phyloP scores from a whole-genome alignment of 129 eudicot genomes.

The Flaveria robusta region DNA sequence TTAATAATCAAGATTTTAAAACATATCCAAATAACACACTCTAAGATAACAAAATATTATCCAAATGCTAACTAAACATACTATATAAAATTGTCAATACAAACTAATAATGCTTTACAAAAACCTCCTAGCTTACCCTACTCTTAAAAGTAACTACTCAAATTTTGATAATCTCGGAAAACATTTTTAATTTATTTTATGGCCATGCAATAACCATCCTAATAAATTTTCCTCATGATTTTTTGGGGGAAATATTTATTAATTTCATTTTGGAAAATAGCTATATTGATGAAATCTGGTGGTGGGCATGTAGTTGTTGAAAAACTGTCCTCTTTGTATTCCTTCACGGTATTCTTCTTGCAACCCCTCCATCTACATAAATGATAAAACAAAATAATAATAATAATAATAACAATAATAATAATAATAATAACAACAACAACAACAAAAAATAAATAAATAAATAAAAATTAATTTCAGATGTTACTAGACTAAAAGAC shows the following conservation, averaged over 20 bases:
- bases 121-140: background rate
- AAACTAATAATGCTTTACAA: background rate
- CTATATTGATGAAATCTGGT: constrained; percentile 44
- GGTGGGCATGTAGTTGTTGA: constrained; percentile 32
- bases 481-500: no score
- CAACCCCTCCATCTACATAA: constrained; percentile 54
- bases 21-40: no score
- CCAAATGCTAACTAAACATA: background rate
- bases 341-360: constrained; percentile 43
- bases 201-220: background rate
- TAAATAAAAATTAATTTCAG: no score
- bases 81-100: background rate
- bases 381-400: no score
- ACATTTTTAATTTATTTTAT: background rate
- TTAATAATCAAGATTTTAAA: no score
- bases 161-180: background rate
- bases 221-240: background rate
- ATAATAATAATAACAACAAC: no score
- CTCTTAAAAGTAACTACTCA: background rate
- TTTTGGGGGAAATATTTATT: background rate
- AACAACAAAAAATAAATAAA: no score
- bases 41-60: no score
- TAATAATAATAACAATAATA: no score
- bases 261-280: constrained; percentile 29
- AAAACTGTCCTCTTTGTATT: constrained; percentile 32